Evolutionary conservation across 257 asterid species (phyloP).

Genomic region (Ilex asprella): DNA sequence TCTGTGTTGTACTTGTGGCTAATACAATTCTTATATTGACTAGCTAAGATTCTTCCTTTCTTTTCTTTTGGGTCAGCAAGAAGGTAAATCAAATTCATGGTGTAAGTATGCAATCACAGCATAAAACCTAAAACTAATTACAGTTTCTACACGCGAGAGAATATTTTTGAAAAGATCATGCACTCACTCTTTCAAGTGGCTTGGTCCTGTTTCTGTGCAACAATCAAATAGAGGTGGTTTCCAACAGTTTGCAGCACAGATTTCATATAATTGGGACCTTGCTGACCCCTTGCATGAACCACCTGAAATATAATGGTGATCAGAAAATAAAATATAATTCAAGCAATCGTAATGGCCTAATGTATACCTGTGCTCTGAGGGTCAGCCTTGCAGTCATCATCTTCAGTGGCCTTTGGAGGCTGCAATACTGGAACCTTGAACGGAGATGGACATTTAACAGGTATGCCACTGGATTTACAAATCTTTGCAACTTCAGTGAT

Average conservation of each 20-base stretch:
- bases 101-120: no score
- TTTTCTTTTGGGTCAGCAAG: no score
- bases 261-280: slow-evolving; percentile 60
- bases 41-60: no score
- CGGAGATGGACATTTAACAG: slow-evolving; percentile 10
- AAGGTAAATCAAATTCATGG: no score
- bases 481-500: slow-evolving; percentile 24
- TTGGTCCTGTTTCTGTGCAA: slow-evolving; percentile 59
- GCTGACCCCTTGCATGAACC: slow-evolving; percentile 34
- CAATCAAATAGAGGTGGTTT: slow-evolving; percentile 75
- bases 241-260: slow-evolving; percentile 86
- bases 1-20: no score
- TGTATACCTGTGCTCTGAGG: slow-evolving; percentile 47
- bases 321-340: slow-evolving; percentile 12
- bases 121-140: neutral
- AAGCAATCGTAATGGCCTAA: slow-evolving; percentile 10
- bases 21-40: no score
- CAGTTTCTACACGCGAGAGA: neutral
- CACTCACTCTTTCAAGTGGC: slow-evolving; percentile 82
- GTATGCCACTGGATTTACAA: slow-evolving; percentile 18
- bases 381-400: slow-evolving; percentile 15
- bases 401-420: slow-evolving; percentile 14
- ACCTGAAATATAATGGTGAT: slow-evolving; percentile 33
- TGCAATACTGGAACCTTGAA: slow-evolving; percentile 22
- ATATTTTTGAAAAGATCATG: neutral